phyloP scores from a whole-genome alignment of 78 protist species.

The Reticulomyxa filosa region DNA sequence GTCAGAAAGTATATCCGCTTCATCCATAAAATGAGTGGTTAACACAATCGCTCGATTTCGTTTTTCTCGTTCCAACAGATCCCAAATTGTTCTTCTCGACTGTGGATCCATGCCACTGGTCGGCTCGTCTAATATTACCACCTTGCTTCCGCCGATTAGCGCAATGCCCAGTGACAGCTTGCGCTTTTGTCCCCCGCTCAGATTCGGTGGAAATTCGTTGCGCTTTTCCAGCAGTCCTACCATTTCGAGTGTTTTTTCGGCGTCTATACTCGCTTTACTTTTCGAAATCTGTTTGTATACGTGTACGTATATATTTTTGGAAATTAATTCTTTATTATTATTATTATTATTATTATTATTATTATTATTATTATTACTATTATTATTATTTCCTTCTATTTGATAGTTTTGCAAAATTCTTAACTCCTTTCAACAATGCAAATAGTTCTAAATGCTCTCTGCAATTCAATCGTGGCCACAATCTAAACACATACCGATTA shows the following conservation, averaged over 20 bases:
- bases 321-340: background rate
- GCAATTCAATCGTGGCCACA: too few relatives aligned
- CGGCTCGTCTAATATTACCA: constrained; percentile 18
- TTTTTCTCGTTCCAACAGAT: too few relatives aligned
- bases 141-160: constrained; percentile 25
- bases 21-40: constrained; percentile 26
- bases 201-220: background rate
- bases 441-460: too few relatives aligned
- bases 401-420: background rate
- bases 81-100: background rate
- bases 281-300: too few relatives aligned
- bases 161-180: constrained; percentile 47
- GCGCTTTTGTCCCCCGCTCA: constrained; percentile 55
- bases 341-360: background rate
- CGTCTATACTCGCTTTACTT: too few relatives aligned
- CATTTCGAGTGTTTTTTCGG: background rate
- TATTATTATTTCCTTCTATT: background rate
- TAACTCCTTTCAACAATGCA: too few relatives aligned
- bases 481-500: too few relatives aligned
- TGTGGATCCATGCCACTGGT: constrained; percentile 1
- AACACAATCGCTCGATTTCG: constrained; percentile 11
- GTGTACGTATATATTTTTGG: background rate
- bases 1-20: constrained; percentile 15
- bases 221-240: background rate
- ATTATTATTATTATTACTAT: background rate